These are phyloP conservation scores for Globisporangium splendens DNA, from an alignment of 352 stramenopile genomes.

Conservation along the genomic window DNA sequence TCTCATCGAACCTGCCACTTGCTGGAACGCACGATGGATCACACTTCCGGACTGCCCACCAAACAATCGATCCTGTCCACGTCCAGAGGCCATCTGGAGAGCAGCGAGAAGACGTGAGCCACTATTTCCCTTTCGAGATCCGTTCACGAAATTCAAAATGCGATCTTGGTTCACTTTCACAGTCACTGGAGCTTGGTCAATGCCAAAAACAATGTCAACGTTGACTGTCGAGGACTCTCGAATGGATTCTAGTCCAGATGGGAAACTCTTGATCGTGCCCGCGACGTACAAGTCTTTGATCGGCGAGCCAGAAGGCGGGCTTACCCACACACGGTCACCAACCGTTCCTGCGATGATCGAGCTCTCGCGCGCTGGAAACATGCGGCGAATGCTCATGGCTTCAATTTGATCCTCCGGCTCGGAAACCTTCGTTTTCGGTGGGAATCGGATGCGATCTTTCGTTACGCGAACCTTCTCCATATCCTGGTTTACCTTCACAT, in stretches of 20 bases:
- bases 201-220: constrained; percentile 54
- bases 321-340: constrained; percentile 67
- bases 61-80: constrained; percentile 17
- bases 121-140: constrained; percentile 22
- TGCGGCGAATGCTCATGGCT: constrained; percentile 66
- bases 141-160: constrained; percentile 51
- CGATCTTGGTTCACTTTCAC: constrained; percentile 63
- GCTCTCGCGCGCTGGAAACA: constrained; percentile 62
- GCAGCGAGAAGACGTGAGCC: constrained; percentile 58
- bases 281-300: constrained; percentile 44
- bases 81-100: constrained; percentile 36
- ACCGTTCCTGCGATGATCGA: constrained; percentile 46
- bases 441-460: constrained; percentile 50
- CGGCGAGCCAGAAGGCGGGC: constrained; percentile 22
- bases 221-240: constrained; percentile 37
- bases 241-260: constrained; percentile 47
- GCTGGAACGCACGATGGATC: constrained; percentile 37
- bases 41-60: constrained; percentile 9
- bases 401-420: constrained; percentile 34
- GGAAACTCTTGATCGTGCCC: constrained; percentile 62
- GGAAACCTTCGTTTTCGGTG: constrained; percentile 15
- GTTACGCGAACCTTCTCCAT: constrained; percentile 55
- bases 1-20: constrained; percentile 31
- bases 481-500: constrained; percentile 48
- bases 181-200: constrained; percentile 18